Percentiles rank a stretch among this genome's conserved stretches.
These are phyloP conservation scores for Colletotrichum godetiae DNA, from an alignment of 2,329 filamentous ascomycete genomes.

Conservation along the genomic window DNA sequence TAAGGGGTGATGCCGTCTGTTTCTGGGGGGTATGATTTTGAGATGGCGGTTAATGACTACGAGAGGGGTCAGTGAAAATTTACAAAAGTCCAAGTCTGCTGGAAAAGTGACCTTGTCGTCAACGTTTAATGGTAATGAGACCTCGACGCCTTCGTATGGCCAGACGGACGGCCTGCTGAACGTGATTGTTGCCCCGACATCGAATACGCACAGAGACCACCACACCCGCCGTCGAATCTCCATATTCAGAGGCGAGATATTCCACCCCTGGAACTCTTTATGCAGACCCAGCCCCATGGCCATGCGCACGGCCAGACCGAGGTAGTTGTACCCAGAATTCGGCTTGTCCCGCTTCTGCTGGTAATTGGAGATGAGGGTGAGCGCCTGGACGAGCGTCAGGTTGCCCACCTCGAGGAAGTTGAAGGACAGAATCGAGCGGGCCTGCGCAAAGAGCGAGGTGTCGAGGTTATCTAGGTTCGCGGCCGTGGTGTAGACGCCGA, in stretches of 20 bases:
- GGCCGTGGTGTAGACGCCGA: slow-evolving; percentile 24
- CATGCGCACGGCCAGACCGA: slow-evolving; percentile 60
- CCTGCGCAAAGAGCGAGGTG: slow-evolving; percentile 7
- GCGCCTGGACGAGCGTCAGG: slow-evolving; percentile 46
- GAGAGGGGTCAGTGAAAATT: neutral
- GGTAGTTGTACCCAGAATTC: slow-evolving; percentile 62
- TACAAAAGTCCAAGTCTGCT: neutral
- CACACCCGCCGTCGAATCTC: slow-evolving; percentile 51
- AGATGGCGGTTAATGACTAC: slow-evolving; percentile 46
- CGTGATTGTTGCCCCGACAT: slow-evolving; percentile 57
- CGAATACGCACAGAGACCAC: slow-evolving; percentile 55
- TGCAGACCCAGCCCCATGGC: slow-evolving; percentile 61
- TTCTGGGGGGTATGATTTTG: slow-evolving; percentile 45
- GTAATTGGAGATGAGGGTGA: slow-evolving; percentile 46
- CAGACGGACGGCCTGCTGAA: slow-evolving; percentile 44
- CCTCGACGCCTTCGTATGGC: slow-evolving; percentile 38
- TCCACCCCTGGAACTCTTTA: slow-evolving; percentile 51
- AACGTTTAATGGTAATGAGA: slow-evolving; percentile 48
- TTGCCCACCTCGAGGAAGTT: slow-evolving; percentile 40
- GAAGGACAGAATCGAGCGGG: slow-evolving; percentile 19
- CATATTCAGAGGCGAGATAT: slow-evolving; percentile 44
- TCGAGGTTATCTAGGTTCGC: slow-evolving; percentile 18
- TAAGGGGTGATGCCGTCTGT: slow-evolving; percentile 55
- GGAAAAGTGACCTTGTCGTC: slow-evolving; percentile 35
- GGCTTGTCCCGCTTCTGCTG: slow-evolving; percentile 60